Evolutionary conservation across 1,284 basidiomycete genomes (phyloP).

Genomic region (Athelia sp.): DNA sequence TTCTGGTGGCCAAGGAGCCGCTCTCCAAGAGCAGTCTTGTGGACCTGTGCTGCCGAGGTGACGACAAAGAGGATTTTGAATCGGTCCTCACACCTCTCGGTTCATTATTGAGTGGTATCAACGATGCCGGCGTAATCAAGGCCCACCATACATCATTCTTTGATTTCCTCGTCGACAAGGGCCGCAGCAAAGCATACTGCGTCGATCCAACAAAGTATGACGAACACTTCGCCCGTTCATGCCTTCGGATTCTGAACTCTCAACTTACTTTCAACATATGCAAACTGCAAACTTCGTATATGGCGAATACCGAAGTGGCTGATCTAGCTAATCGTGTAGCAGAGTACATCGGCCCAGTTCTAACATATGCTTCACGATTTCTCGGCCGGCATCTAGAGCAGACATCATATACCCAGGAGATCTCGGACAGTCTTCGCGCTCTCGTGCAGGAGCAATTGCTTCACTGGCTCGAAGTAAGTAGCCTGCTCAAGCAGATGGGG

Average conservation of each 20-base stretch:
- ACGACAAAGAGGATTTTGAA: neutral
- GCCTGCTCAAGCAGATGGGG: constrained; percentile 5
- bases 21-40: neutral
- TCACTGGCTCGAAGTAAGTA: constrained; percentile 20
- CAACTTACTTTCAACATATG: constrained; percentile 27
- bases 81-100: neutral
- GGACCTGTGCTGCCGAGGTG: neutral
- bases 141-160: neutral
- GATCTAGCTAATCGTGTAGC: constrained; percentile 8
- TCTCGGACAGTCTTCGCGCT: constrained; percentile 3
- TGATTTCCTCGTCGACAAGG: neutral
- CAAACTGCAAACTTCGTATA: constrained; percentile 20
- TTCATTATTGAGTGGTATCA: neutral
- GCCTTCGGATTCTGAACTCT: constrained; percentile 14
- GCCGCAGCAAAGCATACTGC: neutral
- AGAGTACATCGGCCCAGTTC: constrained; percentile 11
- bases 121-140: neutral
- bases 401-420: constrained; percentile 1
- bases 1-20: neutral
- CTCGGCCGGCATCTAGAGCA: constrained; percentile 18
- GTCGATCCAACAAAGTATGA: neutral
- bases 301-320: constrained; percentile 14
- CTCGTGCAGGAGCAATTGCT: constrained; percentile 15
- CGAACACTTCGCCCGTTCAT: constrained; percentile 10
- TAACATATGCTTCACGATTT: constrained; percentile 20